Base-by-base conservation (phyloP, 768 basidiomycete genomes). In the Lactarius quietus region DNA sequence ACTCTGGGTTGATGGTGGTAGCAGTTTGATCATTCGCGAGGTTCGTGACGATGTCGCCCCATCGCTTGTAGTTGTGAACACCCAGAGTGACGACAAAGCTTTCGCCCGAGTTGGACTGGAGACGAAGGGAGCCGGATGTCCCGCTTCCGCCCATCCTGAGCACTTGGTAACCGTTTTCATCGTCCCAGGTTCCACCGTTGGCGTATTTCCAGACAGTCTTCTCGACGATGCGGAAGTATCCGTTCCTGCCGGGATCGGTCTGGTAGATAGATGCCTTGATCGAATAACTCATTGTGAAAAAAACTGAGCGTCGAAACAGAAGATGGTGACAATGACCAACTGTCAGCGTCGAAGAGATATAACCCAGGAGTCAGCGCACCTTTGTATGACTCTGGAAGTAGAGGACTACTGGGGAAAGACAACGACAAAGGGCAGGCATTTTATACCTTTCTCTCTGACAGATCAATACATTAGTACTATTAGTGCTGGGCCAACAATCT, bases 101-200 rank as follows among this genome's bases (percentile, higher is more conserved):
- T 59, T 79, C 77, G 62, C 71, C 74, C 9, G 57, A 69, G 54
- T 72, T 71, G 8, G 70, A 66, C 35, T 43, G 35, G 70, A 80
- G 73, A 61, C 76, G 77, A 20, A 81, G 58, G 7, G 72, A 70
- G 12, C 80, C 77, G 17, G 77, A 79, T 0, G 77, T 80, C 48
- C 78, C 79, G 63, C 79, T 80, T 6, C 73, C 75, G 38, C 69
- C 71, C 73, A 78, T 78, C 57, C 43, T 73, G 66, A 81, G 75
- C 23, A 70, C 71, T 57, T 59, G 63, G 17, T 26, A 31, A 1
- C 68, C 74, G 54, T 73, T 48, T 7, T 38, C 36, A 26, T 71
- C 57, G 36, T 61, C 62, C 77, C 78, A 78, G 18, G 72, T 73
- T 43, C 77, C 77, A 14, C 74, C 74, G 63, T 74, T 75, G 59